Base-by-base conservation (phyloP, 1,139 yeast genomes). In the Lodderomyces oxycetoniae region DNA sequence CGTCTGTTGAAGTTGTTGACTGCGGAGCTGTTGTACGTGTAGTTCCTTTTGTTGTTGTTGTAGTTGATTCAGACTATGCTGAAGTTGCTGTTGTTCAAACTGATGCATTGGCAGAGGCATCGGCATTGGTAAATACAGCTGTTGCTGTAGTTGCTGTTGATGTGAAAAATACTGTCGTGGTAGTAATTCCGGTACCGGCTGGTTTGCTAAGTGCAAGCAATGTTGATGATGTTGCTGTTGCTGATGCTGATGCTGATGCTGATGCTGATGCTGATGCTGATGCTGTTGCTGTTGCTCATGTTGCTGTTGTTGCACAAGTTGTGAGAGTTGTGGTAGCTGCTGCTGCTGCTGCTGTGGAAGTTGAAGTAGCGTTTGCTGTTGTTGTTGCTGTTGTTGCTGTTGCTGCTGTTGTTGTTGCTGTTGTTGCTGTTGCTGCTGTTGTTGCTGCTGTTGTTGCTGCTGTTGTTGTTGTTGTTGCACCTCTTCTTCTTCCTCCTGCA, bases 301-400 rank as follows among this genome's bases (percentile, higher is more conserved):
- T 14, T 29, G 31, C 6, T 29, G 31, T 19, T 20, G 17, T 12
- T 21, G 17, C n/a, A 21, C 16, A 23, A 20, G 12, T 12, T 17
- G 28, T 19, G 25, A 24, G 11, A 25, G 29, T 6, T 31, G 30
- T 26, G 13, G n/a, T 10, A 10, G 28, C 10, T 27, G 17, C 17
- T 13, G 20, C 7, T 27, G 10, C 10, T 27, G 14, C 17, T 27
- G 30, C n/a, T 11, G 28, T 17, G 14, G 30, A 5, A 6, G 20
- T 4, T 27, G 34, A 14, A 27, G 32, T n/a, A 23, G 31, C 15
- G n/a, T 14, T 28, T 34, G 37, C 23, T 30, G 37, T 19, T 30
- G 31, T 2, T 16, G 33, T 13, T 23, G 33, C 8, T 25, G 29
- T 25, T 27, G 30, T 10, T 14, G 30, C 17, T 26, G 29, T 7